phyloP scores from a whole-genome alignment of 2,329 filamentous ascomycete species.

The Allantophomopsis cytisporea region DNA sequence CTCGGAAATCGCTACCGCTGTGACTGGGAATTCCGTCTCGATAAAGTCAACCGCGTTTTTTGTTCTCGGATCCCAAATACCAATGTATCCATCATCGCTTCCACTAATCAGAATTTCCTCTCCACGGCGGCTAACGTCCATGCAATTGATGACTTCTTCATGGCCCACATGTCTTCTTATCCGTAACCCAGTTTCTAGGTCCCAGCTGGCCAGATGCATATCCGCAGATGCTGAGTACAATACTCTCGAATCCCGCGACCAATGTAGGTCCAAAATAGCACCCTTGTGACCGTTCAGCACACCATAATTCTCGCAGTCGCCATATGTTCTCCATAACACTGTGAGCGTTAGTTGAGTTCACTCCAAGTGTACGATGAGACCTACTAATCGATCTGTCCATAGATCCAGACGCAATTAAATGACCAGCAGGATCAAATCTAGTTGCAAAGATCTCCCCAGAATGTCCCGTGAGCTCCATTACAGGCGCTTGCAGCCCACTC shows the following conservation, averaged over 20 bases:
- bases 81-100: slow-evolving; percentile 86
- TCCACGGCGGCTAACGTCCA: slow-evolving; percentile 80
- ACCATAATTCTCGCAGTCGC: slow-evolving; percentile 90
- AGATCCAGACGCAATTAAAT: slow-evolving; percentile 82
- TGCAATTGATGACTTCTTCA: slow-evolving; percentile 86
- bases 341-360: slow-evolving; percentile 9
- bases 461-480: slow-evolving; percentile 83
- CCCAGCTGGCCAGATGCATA: slow-evolving; percentile 88
- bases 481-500: slow-evolving; percentile 72
- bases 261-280: slow-evolving; percentile 83
- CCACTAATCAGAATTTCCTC: slow-evolving; percentile 85
- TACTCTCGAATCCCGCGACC: slow-evolving; percentile 87
- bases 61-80: slow-evolving; percentile 88
- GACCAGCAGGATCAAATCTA: slow-evolving; percentile 79
- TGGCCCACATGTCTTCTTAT: slow-evolving; percentile 89
- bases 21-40: slow-evolving; percentile 84
- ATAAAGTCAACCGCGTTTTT: slow-evolving; percentile 83
- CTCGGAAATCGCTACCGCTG: slow-evolving; percentile 80
- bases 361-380: slow-evolving; percentile 16
- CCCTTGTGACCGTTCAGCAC: slow-evolving; percentile 79
- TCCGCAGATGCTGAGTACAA: slow-evolving; percentile 91
- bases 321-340: slow-evolving; percentile 93
- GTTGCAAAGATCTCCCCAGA: slow-evolving; percentile 83
- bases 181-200: slow-evolving; percentile 78
- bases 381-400: slow-evolving; percentile 86